Conservation (phyloP, 2,329 filamentous ascomycete genomes). For the Aspergillus pseudoglaucus region DNA sequence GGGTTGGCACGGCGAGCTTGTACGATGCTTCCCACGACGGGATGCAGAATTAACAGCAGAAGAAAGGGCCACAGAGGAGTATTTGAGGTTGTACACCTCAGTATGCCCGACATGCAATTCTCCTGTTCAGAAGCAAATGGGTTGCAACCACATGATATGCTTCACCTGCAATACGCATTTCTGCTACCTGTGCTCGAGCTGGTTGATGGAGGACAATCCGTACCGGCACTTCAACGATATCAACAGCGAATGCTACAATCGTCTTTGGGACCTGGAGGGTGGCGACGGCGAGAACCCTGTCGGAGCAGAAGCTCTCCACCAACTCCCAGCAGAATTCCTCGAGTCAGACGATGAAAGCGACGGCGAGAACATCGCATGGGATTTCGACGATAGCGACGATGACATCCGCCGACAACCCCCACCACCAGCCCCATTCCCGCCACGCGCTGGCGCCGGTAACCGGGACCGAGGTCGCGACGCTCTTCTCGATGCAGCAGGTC, state of each 20-base stretch:
- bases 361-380: slow-evolving; percentile 20
- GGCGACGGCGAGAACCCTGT: slow-evolving; percentile 57
- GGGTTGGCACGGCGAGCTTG: slow-evolving; percentile 90
- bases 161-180: slow-evolving; percentile 86
- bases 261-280: slow-evolving; percentile 81
- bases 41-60: slow-evolving; percentile 68
- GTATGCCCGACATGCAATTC: slow-evolving; percentile 82
- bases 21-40: slow-evolving; percentile 61
- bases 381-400: slow-evolving; percentile 22
- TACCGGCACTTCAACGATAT: slow-evolving; percentile 80
- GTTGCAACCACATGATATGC: slow-evolving; percentile 97
- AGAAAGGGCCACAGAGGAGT: slow-evolving; percentile 80
- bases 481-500: slow-evolving; percentile 26
- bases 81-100: slow-evolving; percentile 72
- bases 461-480: slow-evolving; percentile 20
- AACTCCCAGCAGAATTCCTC: slow-evolving; percentile 35
- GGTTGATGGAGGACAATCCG: slow-evolving; percentile 72
- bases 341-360: slow-evolving; percentile 30
- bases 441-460: slow-evolving; percentile 22
- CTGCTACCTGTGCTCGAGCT: slow-evolving; percentile 89
- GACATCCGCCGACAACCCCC: slow-evolving; percentile 25
- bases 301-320: slow-evolving; percentile 34
- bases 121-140: slow-evolving; percentile 81
- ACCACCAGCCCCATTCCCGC: slow-evolving; percentile 36
- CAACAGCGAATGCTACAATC: slow-evolving; percentile 68